Evolutionary conservation across 2,329 filamentous ascomycete genomes (phyloP), one percentile per base, ranked within the genome.

Genomic region (Cladophialophora chaetospira): DNA sequence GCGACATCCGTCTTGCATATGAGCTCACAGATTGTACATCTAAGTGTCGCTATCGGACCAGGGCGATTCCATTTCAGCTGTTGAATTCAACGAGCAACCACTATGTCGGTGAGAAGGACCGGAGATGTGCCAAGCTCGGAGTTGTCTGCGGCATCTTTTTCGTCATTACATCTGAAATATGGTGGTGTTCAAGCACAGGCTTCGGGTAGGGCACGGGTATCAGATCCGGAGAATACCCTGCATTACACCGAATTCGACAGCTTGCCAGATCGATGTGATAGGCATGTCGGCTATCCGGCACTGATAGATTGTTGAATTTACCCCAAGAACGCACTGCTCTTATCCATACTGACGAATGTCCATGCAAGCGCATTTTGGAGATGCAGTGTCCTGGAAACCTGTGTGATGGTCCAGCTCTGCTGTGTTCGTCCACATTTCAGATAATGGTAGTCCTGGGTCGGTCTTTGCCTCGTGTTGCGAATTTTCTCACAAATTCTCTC

Each of bases 231-330:
- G 29, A 35, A 38, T 49, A 25, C 46, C 46, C 46, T 49, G 46
- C 46, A 49, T 49, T 49, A 49, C 46, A 49, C 35, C 21, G 2
- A n/a, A 21, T 38, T 49, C 28, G 13, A 23, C 3, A 9, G 13
- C 5, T 10, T 23, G 5, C 25, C 3, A 38, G 13, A 6, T 13
- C 19, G 15, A 9, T 35, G 25, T 9, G 33, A 11, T 10, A 28
- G 36, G 26, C 17, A n/a, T 13, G 35, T 45, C 56, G 56, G 56
- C 38, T 58, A 51, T 54, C 25, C 56, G 56, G 56, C 56, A 58
- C 46, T 28, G 55, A 15, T 48, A 13, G 19, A 35, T 5, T 13
- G 28, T 9, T 19, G 10, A 15, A 29, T 49, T 36, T 23, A 48
- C 53, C 45, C 53, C 45, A 55, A 43, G 53, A 40, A 13, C 26